A percentile compares a stretch with the other conserved stretches of the same genome.
Conservation (phyloP, 306 rosid species). For the Dicorynia guianensis region DNA sequence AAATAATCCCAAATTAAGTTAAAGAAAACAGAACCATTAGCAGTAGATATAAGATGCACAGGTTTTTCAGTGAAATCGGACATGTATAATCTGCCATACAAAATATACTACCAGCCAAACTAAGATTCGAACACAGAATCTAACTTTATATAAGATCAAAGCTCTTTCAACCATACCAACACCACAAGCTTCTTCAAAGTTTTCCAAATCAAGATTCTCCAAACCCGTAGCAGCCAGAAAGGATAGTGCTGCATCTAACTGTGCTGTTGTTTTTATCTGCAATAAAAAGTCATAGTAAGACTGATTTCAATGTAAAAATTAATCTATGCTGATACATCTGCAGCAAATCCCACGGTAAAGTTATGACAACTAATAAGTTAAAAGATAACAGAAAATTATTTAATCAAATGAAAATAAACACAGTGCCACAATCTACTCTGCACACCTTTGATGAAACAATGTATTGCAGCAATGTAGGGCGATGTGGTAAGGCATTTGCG, state of each 20-base stretch:
- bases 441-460: slow-evolving; percentile 77
- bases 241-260: slow-evolving; percentile 83
- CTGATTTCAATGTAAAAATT: not conserved
- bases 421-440: not conserved
- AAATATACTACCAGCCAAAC: slow-evolving; percentile 9
- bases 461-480: slow-evolving; percentile 69
- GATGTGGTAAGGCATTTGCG: slow-evolving; percentile 80
- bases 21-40: slow-evolving; percentile 18
- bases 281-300: slow-evolving; percentile 37
- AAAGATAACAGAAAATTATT: slow-evolving; percentile 10
- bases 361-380: not conserved
- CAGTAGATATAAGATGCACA: slow-evolving; percentile 16
- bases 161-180: slow-evolving; percentile 67
- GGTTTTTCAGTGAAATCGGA: slow-evolving; percentile 1
- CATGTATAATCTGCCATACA: slow-evolving; percentile 1
- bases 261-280: slow-evolving; percentile 86
- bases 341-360: not conserved
- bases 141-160: not conserved
- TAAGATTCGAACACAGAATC: slow-evolving; percentile 20
- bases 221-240: slow-evolving; percentile 59
- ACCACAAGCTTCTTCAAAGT: slow-evolving; percentile 91
- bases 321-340: slow-evolving; percentile 1
- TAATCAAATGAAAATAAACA: not conserved
- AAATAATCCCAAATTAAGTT: slow-evolving; percentile 20
- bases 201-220: slow-evolving; percentile 59